Conservation (phyloP, 2,329 filamentous ascomycete species). For the Fusarium dlaminii region DNA sequence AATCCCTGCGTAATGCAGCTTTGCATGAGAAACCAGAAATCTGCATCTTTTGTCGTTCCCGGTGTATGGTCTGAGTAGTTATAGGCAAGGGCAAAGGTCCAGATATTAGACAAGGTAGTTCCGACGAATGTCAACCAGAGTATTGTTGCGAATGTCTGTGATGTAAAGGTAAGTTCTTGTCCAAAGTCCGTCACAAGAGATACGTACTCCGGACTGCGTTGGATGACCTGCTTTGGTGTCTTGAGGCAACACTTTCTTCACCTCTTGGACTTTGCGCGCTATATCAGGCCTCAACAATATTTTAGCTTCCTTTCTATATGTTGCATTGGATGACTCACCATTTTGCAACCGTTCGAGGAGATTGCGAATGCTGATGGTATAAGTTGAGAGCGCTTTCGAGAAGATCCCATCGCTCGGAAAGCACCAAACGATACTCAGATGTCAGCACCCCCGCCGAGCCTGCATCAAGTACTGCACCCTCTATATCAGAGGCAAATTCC, state of each 20-base stretch:
- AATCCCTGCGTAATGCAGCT: background rate
- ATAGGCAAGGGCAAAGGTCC: background rate
- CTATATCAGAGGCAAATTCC: background rate
- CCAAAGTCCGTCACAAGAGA: rapidly evolving
- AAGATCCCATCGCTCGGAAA: background rate
- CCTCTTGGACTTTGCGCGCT: background rate
- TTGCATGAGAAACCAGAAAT: background rate
- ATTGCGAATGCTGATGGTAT: background rate
- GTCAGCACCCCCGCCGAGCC: background rate
- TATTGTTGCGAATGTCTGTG: background rate
- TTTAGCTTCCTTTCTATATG: rapidly evolving
- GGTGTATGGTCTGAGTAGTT: background rate
- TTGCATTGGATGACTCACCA: rapidly evolving
- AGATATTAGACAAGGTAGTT: background rate
- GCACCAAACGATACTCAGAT: background rate
- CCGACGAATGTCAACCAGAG: background rate
- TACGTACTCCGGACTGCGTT: background rate
- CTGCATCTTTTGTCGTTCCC: background rate
- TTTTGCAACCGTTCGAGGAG: background rate
- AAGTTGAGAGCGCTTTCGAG: background rate
- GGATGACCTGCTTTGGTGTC: background rate
- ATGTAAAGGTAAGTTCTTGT: rapidly evolving
- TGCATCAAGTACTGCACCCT: background rate
- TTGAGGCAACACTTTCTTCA: rapidly evolving
- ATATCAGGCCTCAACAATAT: rapidly evolving